Evolutionary conservation across 2,329 filamentous ascomycete species (phyloP), one percentile per base, ranked within the genome.

Genomic region (Penicillium aurantiogriseum): DNA sequence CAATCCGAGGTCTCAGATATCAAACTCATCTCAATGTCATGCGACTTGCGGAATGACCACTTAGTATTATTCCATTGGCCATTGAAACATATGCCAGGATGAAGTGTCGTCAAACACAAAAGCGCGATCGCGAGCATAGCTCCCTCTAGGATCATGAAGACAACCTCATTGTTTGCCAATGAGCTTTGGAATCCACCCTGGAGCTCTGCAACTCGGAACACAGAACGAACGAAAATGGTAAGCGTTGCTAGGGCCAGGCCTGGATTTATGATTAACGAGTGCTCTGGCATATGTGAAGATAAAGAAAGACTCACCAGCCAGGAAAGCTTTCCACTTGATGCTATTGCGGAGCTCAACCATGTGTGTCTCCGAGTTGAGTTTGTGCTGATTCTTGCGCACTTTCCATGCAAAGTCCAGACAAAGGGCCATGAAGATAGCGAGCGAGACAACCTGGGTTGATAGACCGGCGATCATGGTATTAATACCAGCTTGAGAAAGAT

Each of bases 381-480:
- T 21, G 19, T 36, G 31, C 31, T 25, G 19, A 5, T 36, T 36
- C 45, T n/a, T 48, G 21, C 15, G 31, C 4, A 36, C 45, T 19
- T 19, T n/a, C 21, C 46, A 48, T 10, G 46, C 46, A 11, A 48
- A 38, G 11, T 27, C 46, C 17, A 48, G 21, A 48, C 33, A 48
- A 6, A 48, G 21, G 2, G 33, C 33, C 33, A 48, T 80, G 76
- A 88, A 89, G 55, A 80, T 69, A 42, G 79, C 61, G 36, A 87
- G 76, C 5, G 83, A 85, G 58, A 80, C 71, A 43, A 88, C 85
- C 65, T 89, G 86, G 68, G 83, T 84, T 19, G 78, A 70, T 0
- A 88, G 79, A 33, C 87, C 87, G 5, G 84, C 84, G n/a, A 89
- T 79, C 80, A 86, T 86, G 72, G 88, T 81, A 67, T 88, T 76